phyloP scores from a whole-genome alignment of 441 rosid genomes.

The Mallotus repandus region DNA sequence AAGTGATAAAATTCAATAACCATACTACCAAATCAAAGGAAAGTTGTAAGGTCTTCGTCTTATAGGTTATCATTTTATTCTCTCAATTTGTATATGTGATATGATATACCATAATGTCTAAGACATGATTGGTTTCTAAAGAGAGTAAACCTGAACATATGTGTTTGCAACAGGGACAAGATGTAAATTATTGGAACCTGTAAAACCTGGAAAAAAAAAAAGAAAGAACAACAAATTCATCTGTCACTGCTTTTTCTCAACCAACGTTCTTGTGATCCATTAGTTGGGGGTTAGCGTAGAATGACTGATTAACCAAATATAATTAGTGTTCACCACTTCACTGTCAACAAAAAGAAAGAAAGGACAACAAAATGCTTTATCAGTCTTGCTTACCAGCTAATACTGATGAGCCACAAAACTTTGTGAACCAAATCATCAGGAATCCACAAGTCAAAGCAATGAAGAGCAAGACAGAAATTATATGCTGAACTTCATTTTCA shows the following conservation, averaged over 20 bases:
- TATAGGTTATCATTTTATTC: background rate
- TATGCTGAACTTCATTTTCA: slow-evolving; percentile 50
- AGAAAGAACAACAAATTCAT: background rate
- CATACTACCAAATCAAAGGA: background rate
- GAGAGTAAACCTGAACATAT: slow-evolving; percentile 47
- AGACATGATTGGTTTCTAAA: background rate
- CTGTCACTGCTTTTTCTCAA: background rate
- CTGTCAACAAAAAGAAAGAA: background rate
- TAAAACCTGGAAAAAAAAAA: slow-evolving; percentile 38
- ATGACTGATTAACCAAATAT: background rate
- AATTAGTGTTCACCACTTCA: background rate
- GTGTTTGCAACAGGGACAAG: slow-evolving; percentile 47
- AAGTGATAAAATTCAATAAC: background rate
- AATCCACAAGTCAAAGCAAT: slow-evolving; percentile 44
- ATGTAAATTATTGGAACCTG: slow-evolving; percentile 42
- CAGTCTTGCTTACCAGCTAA: slow-evolving; percentile 36
- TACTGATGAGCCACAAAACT: slow-evolving; percentile 42
- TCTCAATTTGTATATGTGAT: background rate
- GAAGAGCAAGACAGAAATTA: slow-evolving; percentile 45
- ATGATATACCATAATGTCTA: background rate
- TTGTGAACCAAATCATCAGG: slow-evolving; percentile 45
- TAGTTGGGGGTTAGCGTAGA: background rate
- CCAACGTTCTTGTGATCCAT: background rate
- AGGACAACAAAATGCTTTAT: slow-evolving; percentile 1
- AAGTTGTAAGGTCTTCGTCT: background rate